Base-by-base conservation (phyloP, 108 stramenopile species). In the Bacterosira constricta region DNA sequence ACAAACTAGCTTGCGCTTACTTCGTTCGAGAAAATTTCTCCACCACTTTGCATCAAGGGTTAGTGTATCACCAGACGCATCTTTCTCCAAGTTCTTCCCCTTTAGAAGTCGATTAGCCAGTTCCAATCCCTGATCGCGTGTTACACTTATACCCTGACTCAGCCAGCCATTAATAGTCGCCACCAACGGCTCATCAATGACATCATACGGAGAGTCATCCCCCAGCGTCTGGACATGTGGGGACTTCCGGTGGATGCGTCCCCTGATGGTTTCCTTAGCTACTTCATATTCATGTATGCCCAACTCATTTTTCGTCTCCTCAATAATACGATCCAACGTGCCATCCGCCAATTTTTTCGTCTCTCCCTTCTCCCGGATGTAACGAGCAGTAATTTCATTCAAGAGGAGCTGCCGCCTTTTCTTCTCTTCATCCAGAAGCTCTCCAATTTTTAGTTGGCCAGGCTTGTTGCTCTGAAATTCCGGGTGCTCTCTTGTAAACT, bases 201-300 rank as follows among this genome's bases (percentile, higher is more conserved):
- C 69, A 37, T 71, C 45, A 17, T 31, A 34, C 39, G n/a, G 57
- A 17, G 45, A 47, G 3, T 44, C 52, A 26, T 50, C 32, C 11
- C 46, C 46, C 6, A 64, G 46, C 3, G 41, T 58, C 57, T 41
- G 25, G 18, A 71, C 69, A 1, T 27, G 58, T n/a, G 20, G 45
- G 15, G 59, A 61, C 58, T 71, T 60, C 0, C 58, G 41, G n/a
- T 60, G 13, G 21, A 60, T 34, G 10, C 69, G 49, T 8, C 58
- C 69, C 21, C 47, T 45, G 30, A 71, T 71, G 8, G 69, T 41
- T 23, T 34, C 10, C 41, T 31, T 31, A 3, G 69, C 44, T 4
- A 70, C 69, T 9, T 60, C 69, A 46, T 58, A 56, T 9, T 70
- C 69, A 25, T 70, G 57, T 35, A 60, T 71, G 8, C 58, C 69